Evolutionary conservation across 495 filamentous ascomycete genomes (phyloP), one percentile per base, ranked within the genome.

Genomic region (Daldinia decipiens): DNA sequence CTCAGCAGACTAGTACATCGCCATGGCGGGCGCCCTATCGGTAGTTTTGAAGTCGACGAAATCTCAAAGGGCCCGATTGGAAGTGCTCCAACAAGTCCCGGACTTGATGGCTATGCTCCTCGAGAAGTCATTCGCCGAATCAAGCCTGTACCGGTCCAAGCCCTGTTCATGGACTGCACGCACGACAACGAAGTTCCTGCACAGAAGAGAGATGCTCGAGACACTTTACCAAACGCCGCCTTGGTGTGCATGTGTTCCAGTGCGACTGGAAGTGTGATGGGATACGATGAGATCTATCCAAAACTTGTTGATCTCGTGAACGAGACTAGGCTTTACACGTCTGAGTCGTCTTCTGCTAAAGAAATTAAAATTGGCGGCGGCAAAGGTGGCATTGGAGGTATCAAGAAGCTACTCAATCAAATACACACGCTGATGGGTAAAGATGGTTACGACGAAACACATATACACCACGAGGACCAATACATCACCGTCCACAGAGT

Each of bases 161-260:
- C 95, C 3, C 82, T 99, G 1, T 98, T 99, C 79, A 97, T 97
- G 93, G 96, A 99, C 75, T 99, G 96, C 77, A 99, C 96, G 1
- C 96, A 99, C 78, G 96, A 99, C 80, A 99, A 99, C 74, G 95
- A 98, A 79, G 88, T 92, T 7, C 96, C 96, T 6, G 92, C 95
- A 1, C 95, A 99, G 79, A 98, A 98, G 80, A 88, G 96, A 24
- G 95, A 97, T 77, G 95, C 93, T 24, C 87, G 93, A 58, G 96
- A 99, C 76, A 98, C 96, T 0, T 83, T 99, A 15, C 93, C 96
- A n/a, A 98, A 95, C 74, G 93, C 94, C 40, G 96, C 96, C 17
- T 84, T 99, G 11, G 94, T 98, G 21, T 89, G 88, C 59, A 97
- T 99, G 93, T 99, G 96, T 79, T 89, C 93, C 26, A 97, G 92